Percentiles rank a stretch among this genome's conserved stretches.
phyloP scores from a whole-genome alignment of 2,329 filamentous ascomycete genomes.

The Neophaeococcomyces aloes region DNA sequence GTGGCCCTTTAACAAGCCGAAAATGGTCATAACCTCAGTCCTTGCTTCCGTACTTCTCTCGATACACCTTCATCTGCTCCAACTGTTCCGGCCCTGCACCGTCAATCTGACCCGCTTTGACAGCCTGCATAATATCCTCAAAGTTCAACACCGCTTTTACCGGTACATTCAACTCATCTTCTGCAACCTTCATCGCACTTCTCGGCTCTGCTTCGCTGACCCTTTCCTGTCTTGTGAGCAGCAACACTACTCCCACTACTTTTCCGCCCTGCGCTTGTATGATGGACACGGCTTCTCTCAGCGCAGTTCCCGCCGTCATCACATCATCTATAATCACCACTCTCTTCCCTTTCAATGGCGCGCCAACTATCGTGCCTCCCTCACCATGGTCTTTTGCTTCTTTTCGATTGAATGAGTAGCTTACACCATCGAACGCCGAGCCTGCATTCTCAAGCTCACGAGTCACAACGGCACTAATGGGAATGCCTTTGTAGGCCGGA shows the following conservation, averaged over 20 bases:
- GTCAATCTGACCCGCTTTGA: slow-evolving; percentile 38
- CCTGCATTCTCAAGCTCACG: slow-evolving; percentile 65
- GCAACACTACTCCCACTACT: slow-evolving; percentile 78
- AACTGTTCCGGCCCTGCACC: slow-evolving; percentile 54
- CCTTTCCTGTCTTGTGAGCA: slow-evolving; percentile 60
- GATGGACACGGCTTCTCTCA: slow-evolving; percentile 82
- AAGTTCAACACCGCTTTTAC: slow-evolving; percentile 75
- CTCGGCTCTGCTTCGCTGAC: slow-evolving; percentile 57
- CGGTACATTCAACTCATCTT: slow-evolving; percentile 71
- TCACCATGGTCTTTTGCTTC: slow-evolving; percentile 95
- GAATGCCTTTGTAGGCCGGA: slow-evolving; percentile 95
- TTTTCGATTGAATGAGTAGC: slow-evolving; percentile 90
- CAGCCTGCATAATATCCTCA: slow-evolving; percentile 66
- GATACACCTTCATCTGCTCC: slow-evolving; percentile 62
- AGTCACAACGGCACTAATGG: slow-evolving; percentile 67
- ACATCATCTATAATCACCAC: slow-evolving; percentile 94
- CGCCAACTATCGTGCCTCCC: slow-evolving; percentile 84
- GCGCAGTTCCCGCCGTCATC: slow-evolving; percentile 88
- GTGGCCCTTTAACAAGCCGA: too few species aligned
- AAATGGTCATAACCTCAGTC: slow-evolving; percentile 19
- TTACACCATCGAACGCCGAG: slow-evolving; percentile 39
- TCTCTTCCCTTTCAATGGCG: slow-evolving; percentile 69
- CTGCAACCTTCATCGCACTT: slow-evolving; percentile 78
- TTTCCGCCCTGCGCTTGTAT: slow-evolving; percentile 76
- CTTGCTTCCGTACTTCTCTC: slow-evolving; percentile 36